Evolutionary conservation across 768 basidiomycete genomes (phyloP).

Genomic region (Boletus vinaceobasis): DNA sequence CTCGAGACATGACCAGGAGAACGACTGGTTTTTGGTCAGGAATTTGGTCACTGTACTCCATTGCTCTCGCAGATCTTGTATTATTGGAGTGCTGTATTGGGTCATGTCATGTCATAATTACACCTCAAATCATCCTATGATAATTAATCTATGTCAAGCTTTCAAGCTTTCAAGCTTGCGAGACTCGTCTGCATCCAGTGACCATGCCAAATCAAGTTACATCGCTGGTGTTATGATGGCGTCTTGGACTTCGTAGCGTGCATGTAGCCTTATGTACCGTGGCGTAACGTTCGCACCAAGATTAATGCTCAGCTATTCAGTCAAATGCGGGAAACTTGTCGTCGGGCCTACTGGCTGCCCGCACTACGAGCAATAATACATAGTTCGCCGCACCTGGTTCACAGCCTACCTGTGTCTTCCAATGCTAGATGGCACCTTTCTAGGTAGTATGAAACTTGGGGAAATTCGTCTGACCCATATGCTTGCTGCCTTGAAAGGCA

Average conservation of each 20-base stretch:
- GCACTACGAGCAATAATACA: neutral
- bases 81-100: neutral
- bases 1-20: conserved; percentile 34
- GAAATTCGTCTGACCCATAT: neutral
- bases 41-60: neutral
- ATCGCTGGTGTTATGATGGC: neutral
- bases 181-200: neutral
- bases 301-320: too few relatives aligned
- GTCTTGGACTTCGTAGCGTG: neutral
- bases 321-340: too few relatives aligned
- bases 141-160: neutral
- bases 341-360: too few relatives aligned
- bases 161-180: neutral
- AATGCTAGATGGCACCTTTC: neutral
- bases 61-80: neutral
- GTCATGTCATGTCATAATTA: conserved; percentile 1
- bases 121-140: neutral
- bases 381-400: neutral
- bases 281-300: too few relatives aligned
- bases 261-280: neutral
- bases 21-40: neutral
- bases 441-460: too few relatives aligned
- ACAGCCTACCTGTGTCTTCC: neutral
- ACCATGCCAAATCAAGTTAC: neutral
- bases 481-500: neutral